Base-by-base conservation (phyloP, 306 rosid genomes). In the Cucumis cinereus region DNA sequence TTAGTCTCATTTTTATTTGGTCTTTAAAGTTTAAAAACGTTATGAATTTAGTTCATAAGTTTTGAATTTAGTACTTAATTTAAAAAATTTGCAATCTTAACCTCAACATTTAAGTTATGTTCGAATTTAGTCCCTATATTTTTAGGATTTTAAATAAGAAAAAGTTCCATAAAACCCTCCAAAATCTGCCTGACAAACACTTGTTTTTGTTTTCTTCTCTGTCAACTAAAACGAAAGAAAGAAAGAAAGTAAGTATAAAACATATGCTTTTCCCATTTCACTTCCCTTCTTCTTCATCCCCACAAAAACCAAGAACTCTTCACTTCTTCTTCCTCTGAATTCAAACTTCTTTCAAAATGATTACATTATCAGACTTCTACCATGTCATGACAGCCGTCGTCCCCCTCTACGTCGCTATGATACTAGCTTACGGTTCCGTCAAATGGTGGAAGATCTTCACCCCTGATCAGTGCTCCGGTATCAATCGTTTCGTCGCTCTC, bases 401-500 rank as follows among this genome's bases (percentile, higher is more conserved):
- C 35, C 98, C 98, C 6, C 92, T 92, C 0, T 92, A 92, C 70
- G 96, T 90, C 77, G 96, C 98, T 6, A 92, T 92, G 98, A 74
- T 92, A 45, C 67, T 92, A 4, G 96, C 96, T 24, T 92, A 92
- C 68, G 98, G 96, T 40, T 92, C 98, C 0, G 98, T 92, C 3
- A 90, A 90, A 82, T 90, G 98, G 98, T 92, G 96, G 98, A 90
- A 92, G 73, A 92, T 92, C 77, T 92, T 92, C 85, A 82, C 90
- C 7, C 96, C 98, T 0, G 93, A 92, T 79, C 98, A 92, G 61
- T 92, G 98, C 71, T 90, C 94, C 0, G 98, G 98, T 4, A 92
- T 92, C 85, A 92, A 92, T 82, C 86, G 98, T 0, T 92, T 92
- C 41, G 98, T 92, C 0, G 98, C 98, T 4, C 89, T 92, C 3